Conservation (phyloP, 768 basidiomycete species). For the Termitomyces titanicus region DNA sequence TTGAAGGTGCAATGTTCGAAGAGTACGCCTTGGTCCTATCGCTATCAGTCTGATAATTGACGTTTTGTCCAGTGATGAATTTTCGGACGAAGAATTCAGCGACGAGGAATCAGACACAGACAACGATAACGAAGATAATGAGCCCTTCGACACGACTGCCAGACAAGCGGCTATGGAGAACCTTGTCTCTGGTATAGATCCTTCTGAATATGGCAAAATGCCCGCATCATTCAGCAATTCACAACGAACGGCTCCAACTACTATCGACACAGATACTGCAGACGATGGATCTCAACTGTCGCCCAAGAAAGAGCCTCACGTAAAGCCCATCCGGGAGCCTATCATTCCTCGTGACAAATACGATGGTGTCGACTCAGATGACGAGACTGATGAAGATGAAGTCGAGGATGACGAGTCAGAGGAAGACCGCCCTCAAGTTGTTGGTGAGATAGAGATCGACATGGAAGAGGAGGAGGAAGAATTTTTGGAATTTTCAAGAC, state of each 20-base stretch:
- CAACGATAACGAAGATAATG: constrained; percentile 35
- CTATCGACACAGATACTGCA: constrained; percentile 34
- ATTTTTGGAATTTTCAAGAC: constrained; percentile 92
- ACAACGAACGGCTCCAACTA: constrained; percentile 54
- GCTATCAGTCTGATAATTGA: constrained; percentile 1
- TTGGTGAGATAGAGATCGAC: constrained; percentile 82
- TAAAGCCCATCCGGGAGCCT: constrained; percentile 65
- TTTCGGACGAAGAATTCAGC: constrained; percentile 64
- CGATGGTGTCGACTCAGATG: constrained; percentile 93
- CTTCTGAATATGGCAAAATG: constrained; percentile 89
- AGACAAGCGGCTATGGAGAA: constrained; percentile 70
- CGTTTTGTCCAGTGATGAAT: constrained; percentile 46
- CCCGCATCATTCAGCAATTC: constrained; percentile 67
- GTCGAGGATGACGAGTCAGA: constrained; percentile 53
- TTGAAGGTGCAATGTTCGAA: constrained; percentile 86
- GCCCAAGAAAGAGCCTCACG: constrained; percentile 14
- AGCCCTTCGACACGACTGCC: constrained; percentile 29
- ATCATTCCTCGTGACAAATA: constrained; percentile 80
- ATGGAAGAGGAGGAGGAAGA: constrained; percentile 94
- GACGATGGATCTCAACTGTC: constrained; percentile 9
- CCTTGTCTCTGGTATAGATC: constrained; percentile 76
- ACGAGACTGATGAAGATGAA: constrained; percentile 70
- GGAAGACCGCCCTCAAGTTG: constrained; percentile 79
- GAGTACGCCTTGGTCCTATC: constrained; percentile 52
- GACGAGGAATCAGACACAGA: constrained; percentile 53